Evolutionary conservation across 768 basidiomycete genomes (phyloP).

Genomic region (Collybia mongolica): DNA sequence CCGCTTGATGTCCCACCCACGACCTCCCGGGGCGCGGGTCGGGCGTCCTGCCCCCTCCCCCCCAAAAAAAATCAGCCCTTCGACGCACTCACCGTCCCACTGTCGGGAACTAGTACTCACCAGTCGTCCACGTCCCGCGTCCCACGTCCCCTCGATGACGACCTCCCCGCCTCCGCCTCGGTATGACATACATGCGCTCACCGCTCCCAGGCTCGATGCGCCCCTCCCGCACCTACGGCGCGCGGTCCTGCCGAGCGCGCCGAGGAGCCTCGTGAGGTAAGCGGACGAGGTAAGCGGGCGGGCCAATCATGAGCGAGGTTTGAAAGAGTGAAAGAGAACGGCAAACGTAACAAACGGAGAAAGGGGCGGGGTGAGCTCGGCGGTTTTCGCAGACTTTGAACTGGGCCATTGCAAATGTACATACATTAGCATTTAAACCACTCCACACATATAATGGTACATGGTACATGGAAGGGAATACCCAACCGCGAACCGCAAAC

Average conservation of each 20-base stretch:
- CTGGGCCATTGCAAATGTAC: too few species aligned
- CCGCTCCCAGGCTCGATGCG: slow-evolving; percentile 12
- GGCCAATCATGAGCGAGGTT: slow-evolving; percentile 12
- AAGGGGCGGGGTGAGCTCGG: too few species aligned
- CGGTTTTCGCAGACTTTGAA: slow-evolving; percentile 4
- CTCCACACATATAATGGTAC: too few species aligned
- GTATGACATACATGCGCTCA: slow-evolving; percentile 14
- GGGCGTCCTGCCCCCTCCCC: slow-evolving; percentile 1
- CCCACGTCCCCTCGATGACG: slow-evolving; percentile 13
- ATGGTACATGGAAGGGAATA: too few species aligned
- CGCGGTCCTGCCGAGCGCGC: slow-evolving; percentile 10
- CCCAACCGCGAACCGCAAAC: too few species aligned
- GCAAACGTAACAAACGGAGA: slow-evolving; percentile 6
- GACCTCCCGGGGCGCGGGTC: slow-evolving; percentile 11
- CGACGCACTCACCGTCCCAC: too few species aligned
- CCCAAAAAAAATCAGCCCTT: too few species aligned
- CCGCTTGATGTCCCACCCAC: slow-evolving; percentile 11
- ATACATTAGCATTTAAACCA: too few species aligned
- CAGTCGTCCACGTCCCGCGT: slow-evolving; percentile 13
- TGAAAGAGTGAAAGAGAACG: too few species aligned
- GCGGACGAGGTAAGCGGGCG: slow-evolving; percentile 9
- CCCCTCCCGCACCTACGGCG: slow-evolving; percentile 15
- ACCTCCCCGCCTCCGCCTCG: slow-evolving; percentile 14
- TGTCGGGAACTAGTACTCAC: neutral
- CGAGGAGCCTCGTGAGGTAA: slow-evolving; percentile 1